A percentile compares a stretch with the other conserved stretches of the same genome.
phyloP scores from a whole-genome alignment of 345 rosid genomes.

The Gossypium thurberi region DNA sequence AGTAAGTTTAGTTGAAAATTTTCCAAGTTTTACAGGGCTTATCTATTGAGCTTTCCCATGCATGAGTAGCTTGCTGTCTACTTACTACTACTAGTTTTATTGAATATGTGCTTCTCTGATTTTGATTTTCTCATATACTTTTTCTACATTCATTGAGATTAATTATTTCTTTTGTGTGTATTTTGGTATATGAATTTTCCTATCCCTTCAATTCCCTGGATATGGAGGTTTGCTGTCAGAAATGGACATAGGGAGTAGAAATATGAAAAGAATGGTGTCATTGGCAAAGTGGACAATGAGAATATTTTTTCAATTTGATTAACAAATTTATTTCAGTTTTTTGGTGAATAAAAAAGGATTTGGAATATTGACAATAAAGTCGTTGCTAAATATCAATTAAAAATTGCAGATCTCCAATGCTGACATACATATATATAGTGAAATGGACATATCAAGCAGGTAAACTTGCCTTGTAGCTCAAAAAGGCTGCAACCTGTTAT shows the following conservation, averaged over 20 bases:
- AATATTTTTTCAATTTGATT: neutral
- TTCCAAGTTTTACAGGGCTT: neutral
- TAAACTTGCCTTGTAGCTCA: conserved; percentile 12
- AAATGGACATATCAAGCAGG: conserved; percentile 9
- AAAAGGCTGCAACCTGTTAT: conserved; percentile 12
- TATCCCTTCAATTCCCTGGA: neutral
- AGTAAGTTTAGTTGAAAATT: conserved; percentile 21
- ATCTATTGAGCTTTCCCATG: neutral
- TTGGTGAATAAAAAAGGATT: neutral
- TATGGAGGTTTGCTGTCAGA: neutral
- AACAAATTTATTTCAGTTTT: neutral
- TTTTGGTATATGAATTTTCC: neutral
- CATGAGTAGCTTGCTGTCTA: neutral
- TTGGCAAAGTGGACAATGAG: neutral
- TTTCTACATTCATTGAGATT: neutral
- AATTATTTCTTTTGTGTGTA: neutral
- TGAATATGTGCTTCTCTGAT: neutral
- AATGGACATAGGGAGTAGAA: neutral
- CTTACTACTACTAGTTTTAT: neutral
- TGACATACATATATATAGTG: neutral
- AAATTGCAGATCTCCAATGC: neutral
- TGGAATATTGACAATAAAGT: neutral
- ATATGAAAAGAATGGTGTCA: neutral
- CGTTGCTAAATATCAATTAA: neutral
- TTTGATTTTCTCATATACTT: neutral